A percentile compares a stretch with the other conserved stretches of the same genome.
phyloP scores from a whole-genome alignment of 2,329 filamentous ascomycete species.

The Akanthomyces muscarius region DNA sequence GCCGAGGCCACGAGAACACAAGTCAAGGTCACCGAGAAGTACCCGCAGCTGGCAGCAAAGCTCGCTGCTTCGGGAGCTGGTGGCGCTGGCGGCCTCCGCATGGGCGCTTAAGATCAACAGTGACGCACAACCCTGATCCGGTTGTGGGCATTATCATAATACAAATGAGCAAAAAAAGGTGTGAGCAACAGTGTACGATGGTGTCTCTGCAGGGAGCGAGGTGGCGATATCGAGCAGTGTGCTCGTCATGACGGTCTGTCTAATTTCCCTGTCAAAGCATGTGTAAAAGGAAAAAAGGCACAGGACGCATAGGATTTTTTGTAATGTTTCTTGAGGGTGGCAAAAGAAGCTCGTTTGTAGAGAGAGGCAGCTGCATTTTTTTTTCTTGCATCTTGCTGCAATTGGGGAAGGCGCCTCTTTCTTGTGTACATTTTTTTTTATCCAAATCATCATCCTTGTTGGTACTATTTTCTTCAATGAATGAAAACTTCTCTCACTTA shows the following conservation, averaged over 20 bases:
- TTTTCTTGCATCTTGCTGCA: slow-evolving; percentile 8
- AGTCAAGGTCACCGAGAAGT: slow-evolving; percentile 85
- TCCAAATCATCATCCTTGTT: neutral
- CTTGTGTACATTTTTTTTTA: slow-evolving; percentile 13
- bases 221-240: neutral
- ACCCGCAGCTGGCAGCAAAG: slow-evolving; percentile 72
- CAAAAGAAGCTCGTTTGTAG: slow-evolving; percentile 10
- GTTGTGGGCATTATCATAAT: neutral
- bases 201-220: neutral
- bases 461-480: slow-evolving; percentile 6
- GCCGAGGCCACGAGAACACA: slow-evolving; percentile 96
- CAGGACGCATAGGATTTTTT: slow-evolving; percentile 4
- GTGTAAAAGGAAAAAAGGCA: neutral
- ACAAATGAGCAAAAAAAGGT: neutral
- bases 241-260: neutral
- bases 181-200: slow-evolving; percentile 7
- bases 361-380: slow-evolving; percentile 10
- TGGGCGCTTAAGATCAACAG: slow-evolving; percentile 23
- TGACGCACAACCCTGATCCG: neutral
- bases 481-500: slow-evolving; percentile 13
- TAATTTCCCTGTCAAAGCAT: neutral
- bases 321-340: slow-evolving; percentile 9
- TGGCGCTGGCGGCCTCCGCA: slow-evolving; percentile 34
- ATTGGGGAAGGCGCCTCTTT: slow-evolving; percentile 13
- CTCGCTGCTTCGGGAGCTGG: slow-evolving; percentile 40